Conservation (phyloP, 1,284 basidiomycete species). For the Lignosus rhinocerotis region DNA sequence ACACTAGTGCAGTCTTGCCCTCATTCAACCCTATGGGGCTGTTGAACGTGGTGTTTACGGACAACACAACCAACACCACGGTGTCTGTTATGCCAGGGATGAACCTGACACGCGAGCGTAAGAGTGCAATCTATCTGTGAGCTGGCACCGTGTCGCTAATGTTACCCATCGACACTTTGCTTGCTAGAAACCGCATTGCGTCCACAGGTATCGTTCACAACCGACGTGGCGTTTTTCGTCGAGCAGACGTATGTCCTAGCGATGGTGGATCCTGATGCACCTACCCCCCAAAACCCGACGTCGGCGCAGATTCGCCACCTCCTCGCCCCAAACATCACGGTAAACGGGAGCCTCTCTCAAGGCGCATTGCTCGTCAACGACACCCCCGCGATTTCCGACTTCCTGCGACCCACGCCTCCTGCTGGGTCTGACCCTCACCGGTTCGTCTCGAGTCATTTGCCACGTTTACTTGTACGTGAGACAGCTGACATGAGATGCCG, state of each 20-base stretch:
- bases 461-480: neutral
- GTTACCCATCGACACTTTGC: neutral
- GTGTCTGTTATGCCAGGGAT: conserved; percentile 40
- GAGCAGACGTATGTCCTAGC: conserved; percentile 43
- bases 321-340: conserved; percentile 43
- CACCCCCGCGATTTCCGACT: conserved; percentile 44
- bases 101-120: conserved; percentile 44
- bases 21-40: conserved; percentile 40
- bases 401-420: conserved; percentile 42
- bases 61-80: conserved; percentile 31
- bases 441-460: conserved; percentile 29
- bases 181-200: conserved; percentile 39
- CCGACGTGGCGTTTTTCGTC: conserved; percentile 28
- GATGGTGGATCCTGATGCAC: conserved; percentile 51
- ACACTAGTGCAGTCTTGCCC: conserved; percentile 33
- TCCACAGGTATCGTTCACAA: conserved; percentile 39
- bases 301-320: conserved; percentile 47
- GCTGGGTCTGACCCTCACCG: conserved; percentile 50
- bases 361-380: conserved; percentile 35
- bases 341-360: conserved; percentile 24
- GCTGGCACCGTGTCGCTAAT: too few species aligned
- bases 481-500: neutral
- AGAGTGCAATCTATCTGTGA: conserved; percentile 22
- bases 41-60: conserved; percentile 40
- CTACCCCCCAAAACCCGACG: conserved; percentile 44